phyloP scores from a whole-genome alignment of 805 yeast genomes.

The Vanderwaltozyma verrucispora region DNA sequence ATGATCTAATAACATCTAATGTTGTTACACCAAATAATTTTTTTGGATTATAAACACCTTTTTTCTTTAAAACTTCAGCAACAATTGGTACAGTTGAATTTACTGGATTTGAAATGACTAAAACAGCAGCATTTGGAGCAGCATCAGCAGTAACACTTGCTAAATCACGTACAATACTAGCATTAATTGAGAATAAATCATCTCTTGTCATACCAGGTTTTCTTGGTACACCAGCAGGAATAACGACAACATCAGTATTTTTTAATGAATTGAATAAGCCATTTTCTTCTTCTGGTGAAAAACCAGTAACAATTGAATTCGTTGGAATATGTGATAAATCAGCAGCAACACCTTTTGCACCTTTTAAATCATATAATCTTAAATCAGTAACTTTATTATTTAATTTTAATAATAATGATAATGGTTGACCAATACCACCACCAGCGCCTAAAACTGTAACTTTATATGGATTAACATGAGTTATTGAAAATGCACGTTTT shows the following conservation, averaged over 20 bases:
- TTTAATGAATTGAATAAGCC: slow-evolving; percentile 66
- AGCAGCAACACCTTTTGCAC: slow-evolving; percentile 96
- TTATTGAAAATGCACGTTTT: slow-evolving; percentile 55
- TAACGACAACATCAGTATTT: slow-evolving; percentile 65
- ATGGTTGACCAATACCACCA: slow-evolving; percentile 94
- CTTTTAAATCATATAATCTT: slow-evolving; percentile 78
- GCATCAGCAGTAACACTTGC: slow-evolving; percentile 75
- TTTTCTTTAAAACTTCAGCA: slow-evolving; percentile 78
- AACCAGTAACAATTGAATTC: slow-evolving; percentile 80
- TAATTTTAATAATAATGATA: slow-evolving; percentile 72
- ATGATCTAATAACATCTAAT: slow-evolving; percentile 80
- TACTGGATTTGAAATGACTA: slow-evolving; percentile 88
- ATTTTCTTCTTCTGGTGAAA: slow-evolving; percentile 69
- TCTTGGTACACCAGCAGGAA: slow-evolving; percentile 98
- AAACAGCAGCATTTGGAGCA: slow-evolving; percentile 76
- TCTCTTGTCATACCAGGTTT: slow-evolving; percentile 99
- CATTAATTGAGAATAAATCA: slow-evolving; percentile 92
- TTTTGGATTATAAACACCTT: slow-evolving; percentile 85
- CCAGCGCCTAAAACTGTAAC: slow-evolving; percentile 76
- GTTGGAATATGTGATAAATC: slow-evolving; percentile 92
- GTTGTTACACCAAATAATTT: slow-evolving; percentile 95
- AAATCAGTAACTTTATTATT: slow-evolving; percentile 82
- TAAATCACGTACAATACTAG: slow-evolving; percentile 87
- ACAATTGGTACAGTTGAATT: slow-evolving; percentile 97
- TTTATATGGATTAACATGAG: slow-evolving; percentile 60